A percentile compares a stretch with the other conserved stretches of the same genome.
Evolutionary conservation across 441 rosid species (phyloP).

Genomic region (Populus hybrid): DNA sequence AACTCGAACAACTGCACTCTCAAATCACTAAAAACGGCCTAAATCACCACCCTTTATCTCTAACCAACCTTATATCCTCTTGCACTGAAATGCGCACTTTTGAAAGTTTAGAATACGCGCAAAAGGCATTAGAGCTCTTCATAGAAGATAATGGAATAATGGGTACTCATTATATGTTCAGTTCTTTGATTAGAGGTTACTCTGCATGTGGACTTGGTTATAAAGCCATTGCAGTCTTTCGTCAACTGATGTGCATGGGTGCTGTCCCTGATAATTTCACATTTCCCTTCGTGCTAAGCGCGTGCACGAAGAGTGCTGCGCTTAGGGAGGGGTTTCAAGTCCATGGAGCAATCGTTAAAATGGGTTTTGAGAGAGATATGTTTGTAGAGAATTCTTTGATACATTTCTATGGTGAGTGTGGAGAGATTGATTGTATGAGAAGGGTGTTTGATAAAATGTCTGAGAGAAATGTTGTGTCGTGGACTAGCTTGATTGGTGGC

Average conservation of each 20-base stretch:
- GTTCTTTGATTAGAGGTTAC: slow-evolving; percentile 59
- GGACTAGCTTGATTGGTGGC: slow-evolving; percentile 79
- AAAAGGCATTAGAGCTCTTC: slow-evolving; percentile 38
- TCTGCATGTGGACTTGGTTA: slow-evolving; percentile 41
- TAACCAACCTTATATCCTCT: slow-evolving; percentile 35
- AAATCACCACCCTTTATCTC: slow-evolving; percentile 9
- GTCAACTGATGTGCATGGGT: slow-evolving; percentile 40
- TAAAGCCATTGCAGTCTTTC: slow-evolving; percentile 41
- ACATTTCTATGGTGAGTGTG: slow-evolving; percentile 54
- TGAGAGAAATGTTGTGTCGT: slow-evolving; percentile 63
- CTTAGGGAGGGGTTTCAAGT: slow-evolving; percentile 46
- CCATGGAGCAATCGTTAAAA: slow-evolving; percentile 50
- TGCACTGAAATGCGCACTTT: slow-evolving; percentile 43
- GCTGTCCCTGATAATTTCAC: slow-evolving; percentile 57
- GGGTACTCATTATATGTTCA: slow-evolving; percentile 53
- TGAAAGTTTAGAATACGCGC: slow-evolving; percentile 55
- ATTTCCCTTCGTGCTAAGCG: slow-evolving; percentile 62
- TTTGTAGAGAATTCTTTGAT: slow-evolving; percentile 58
- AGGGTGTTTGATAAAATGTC: slow-evolving; percentile 67
- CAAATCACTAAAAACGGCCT: slow-evolving; percentile 40
- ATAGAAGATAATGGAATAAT: slow-evolving; percentile 27
- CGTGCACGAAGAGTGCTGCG: slow-evolving; percentile 48
- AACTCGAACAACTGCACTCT: slow-evolving; percentile 43
- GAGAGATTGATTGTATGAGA: slow-evolving; percentile 39
- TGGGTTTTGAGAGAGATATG: slow-evolving; percentile 43